A percentile compares a stretch with the other conserved stretches of the same genome.
Conservation (phyloP, 768 basidiomycete species). For the Auriscalpium microsporum region DNA sequence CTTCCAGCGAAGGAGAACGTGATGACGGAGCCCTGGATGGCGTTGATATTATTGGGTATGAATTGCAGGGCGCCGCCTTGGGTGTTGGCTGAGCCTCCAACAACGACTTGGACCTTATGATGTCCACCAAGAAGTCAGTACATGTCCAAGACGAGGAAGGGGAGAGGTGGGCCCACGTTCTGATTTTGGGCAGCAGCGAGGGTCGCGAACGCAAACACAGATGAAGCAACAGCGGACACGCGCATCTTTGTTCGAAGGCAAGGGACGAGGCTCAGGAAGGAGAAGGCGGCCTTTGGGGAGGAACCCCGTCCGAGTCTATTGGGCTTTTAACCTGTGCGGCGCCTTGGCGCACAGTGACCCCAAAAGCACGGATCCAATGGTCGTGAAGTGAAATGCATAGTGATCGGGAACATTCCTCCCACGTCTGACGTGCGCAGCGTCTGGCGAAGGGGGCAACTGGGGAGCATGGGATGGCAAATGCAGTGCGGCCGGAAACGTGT, state of each 20-base stretch:
- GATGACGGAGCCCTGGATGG: constrained; percentile 35
- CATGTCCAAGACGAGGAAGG: not conserved
- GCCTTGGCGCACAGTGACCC: too few relatives aligned
- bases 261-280: not conserved
- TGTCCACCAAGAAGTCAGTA: not conserved
- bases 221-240: not conserved
- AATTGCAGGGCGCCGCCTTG: constrained; percentile 32
- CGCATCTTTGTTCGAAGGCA: not conserved
- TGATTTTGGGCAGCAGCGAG: constrained; percentile 2
- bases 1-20: constrained; percentile 42
- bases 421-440: too few relatives aligned
- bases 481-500: too few relatives aligned
- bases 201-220: not conserved
- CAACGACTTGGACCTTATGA: not conserved
- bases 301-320: not conserved
- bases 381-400: not conserved
- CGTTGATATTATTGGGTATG: constrained; percentile 34
- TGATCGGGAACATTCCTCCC: too few relatives aligned
- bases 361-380: not conserved
- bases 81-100: not conserved
- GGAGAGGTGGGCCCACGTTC: not conserved
- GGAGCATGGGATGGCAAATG: too few relatives aligned
- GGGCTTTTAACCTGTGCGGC: too few relatives aligned
- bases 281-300: not conserved
- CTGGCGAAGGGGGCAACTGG: too few relatives aligned